Base-by-base conservation (phyloP, 257 asterid species). In the Solanum tarapatanum region DNA sequence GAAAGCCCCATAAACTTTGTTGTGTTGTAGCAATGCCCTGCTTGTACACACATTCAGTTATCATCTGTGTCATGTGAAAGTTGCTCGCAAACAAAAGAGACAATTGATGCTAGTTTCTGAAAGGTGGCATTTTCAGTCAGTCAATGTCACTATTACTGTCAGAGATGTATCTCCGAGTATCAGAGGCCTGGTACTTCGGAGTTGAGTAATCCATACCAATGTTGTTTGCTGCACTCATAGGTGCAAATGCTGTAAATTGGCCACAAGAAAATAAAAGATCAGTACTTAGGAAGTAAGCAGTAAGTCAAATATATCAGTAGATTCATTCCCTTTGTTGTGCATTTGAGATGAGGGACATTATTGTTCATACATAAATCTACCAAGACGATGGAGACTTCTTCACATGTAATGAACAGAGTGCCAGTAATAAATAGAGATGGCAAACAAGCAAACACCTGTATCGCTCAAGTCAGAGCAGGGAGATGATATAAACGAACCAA, bases 241-340 rank as follows among this genome's bases (percentile, higher is more conserved):
- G 98, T 33, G 98, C 99, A 93, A 95, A 96, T 41, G 98, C 98
- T 96, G 97, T 92, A 90, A 84, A 45, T 82, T 84, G 45, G 68
- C 89, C 86, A 77, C 9, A 13, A 77, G 72, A 55, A 85, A 66
- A 39, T 64, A 24, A 36, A 70, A 48, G 48, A 48, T 36, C 55
- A 88, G 75, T 36, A 90, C 66, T 84, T 24, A 17, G 36, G 66
- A 75, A 26, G 68, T 43, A 79, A 83, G 23, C 21, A 37, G n/a
- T 11, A 68, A 88, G 32, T 58, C 85, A 41, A 77, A 83, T 75
- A 24, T 28, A 70, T 80, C 68, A 80, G 26, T 45, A 17, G 85
- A 28, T 80, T 28, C 41, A 17, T 43, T 79, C 72, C 24, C 39
- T 43, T 39, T 23, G 32, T 11, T 43, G 66, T 76, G 83, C 83